phyloP scores from a whole-genome alignment of 169 alveolate species.

The Perkinsus olseni region DNA sequence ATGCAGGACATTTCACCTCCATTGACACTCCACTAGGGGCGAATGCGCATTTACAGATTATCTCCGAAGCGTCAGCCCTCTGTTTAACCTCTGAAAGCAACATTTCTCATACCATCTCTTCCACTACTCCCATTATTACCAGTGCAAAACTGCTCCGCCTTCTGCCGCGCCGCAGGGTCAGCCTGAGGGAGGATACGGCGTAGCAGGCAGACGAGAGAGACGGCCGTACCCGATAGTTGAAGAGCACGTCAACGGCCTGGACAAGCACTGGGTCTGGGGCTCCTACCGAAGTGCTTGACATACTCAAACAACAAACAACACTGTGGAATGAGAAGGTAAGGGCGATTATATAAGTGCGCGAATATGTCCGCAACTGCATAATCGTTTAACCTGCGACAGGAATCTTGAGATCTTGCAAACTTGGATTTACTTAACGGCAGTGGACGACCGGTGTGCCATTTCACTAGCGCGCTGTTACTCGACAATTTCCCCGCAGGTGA shows the following conservation, averaged over 20 bases:
- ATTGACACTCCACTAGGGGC: not conserved
- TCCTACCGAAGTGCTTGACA: not conserved
- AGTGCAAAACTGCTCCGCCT: not conserved
- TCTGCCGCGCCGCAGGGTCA: not conserved
- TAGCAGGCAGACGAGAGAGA: not conserved
- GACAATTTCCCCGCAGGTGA: not conserved
- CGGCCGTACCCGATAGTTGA: not conserved
- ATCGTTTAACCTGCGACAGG: not conserved
- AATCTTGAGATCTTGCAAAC: not conserved
- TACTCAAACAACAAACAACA: not conserved
- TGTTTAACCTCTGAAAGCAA: not conserved
- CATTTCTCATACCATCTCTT: not conserved
- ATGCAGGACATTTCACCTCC: not conserved
- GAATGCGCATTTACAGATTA: not conserved
- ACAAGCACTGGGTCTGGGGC: not conserved
- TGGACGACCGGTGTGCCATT: not conserved
- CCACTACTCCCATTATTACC: not conserved
- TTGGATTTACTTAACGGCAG: not conserved
- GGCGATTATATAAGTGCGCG: not conserved
- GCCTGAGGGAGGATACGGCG: not conserved
- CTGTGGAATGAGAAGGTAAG: not conserved
- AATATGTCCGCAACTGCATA: not conserved
- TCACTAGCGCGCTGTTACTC: not conserved
- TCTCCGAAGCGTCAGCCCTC: not conserved
- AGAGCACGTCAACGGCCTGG: not conserved